phyloP scores from a whole-genome alignment of 2,329 filamentous ascomycete genomes.

The Cladophialophora yegresii region DNA sequence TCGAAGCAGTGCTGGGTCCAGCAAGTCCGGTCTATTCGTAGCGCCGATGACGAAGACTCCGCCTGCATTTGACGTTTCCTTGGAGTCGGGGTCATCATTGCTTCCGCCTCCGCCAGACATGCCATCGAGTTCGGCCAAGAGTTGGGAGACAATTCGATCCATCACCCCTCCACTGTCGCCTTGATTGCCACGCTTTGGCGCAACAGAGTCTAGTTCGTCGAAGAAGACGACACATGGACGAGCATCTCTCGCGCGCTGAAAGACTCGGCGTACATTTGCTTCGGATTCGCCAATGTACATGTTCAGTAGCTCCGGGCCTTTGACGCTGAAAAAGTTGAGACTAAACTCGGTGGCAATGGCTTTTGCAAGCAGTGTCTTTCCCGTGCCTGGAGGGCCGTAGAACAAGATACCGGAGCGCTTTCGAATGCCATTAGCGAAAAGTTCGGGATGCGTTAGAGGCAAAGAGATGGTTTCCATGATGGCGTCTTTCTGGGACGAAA shows the following conservation, averaged over 20 bases:
- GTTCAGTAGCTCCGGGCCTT: slow-evolving; percentile 86
- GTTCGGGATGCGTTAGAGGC: slow-evolving; percentile 83
- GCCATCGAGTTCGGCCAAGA: slow-evolving; percentile 91
- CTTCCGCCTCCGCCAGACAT: slow-evolving; percentile 70
- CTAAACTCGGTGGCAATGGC: slow-evolving; percentile 92
- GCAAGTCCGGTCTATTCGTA: slow-evolving; percentile 88
- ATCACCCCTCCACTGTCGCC: slow-evolving; percentile 97
- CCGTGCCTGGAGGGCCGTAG: slow-evolving; percentile 86
- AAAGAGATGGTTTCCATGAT: slow-evolving; percentile 95
- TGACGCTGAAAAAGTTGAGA: slow-evolving; percentile 92
- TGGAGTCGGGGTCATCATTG: slow-evolving; percentile 61
- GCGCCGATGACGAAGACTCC: slow-evolving; percentile 97
- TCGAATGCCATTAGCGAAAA: slow-evolving; percentile 97
- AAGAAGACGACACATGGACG: slow-evolving; percentile 91
- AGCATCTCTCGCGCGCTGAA: slow-evolving; percentile 82
- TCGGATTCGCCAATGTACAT: slow-evolving; percentile 97
- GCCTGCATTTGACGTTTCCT: slow-evolving; percentile 52
- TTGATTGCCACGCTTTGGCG: slow-evolving; percentile 94
- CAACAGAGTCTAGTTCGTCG: slow-evolving; percentile 88
- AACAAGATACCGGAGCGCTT: slow-evolving; percentile 92
- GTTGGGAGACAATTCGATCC: slow-evolving; percentile 94
- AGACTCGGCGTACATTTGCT: slow-evolving; percentile 85
- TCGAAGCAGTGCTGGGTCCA: slow-evolving; percentile 84
- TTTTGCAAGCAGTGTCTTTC: slow-evolving; percentile 89
- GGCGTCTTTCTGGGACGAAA: slow-evolving; percentile 94